A percentile compares a stretch with the other conserved stretches of the same genome.
Evolutionary conservation across 495 filamentous ascomycete species (phyloP).

Genomic region (Cercophora newfieldiana): DNA sequence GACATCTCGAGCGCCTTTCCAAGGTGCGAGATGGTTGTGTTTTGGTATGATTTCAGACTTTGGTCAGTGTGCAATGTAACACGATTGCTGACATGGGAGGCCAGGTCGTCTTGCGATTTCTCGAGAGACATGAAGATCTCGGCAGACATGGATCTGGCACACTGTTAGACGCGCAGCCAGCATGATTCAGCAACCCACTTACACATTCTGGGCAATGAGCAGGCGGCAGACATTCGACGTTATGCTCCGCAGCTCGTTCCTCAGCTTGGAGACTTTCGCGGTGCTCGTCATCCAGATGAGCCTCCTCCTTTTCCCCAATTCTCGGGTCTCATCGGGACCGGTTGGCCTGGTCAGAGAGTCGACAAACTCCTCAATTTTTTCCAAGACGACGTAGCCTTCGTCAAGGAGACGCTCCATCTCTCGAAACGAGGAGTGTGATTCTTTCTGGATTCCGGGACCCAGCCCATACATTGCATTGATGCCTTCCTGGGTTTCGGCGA

Average conservation of each 20-base stretch:
- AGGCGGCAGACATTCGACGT: not conserved
- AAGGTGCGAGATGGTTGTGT: not conserved
- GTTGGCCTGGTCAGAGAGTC: not conserved
- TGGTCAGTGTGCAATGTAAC: not conserved
- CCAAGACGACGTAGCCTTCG: not conserved
- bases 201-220: conserved; percentile 9
- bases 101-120: not conserved
- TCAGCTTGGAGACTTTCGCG: conserved; percentile 3
- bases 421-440: conserved; percentile 2
- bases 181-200: not conserved
- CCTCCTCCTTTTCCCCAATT: conserved; percentile 8
- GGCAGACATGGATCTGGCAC: conserved; percentile 1
- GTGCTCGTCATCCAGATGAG: conserved; percentile 7
- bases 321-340: not conserved
- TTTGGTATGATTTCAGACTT: not conserved
- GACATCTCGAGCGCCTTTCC: conserved; percentile 1
- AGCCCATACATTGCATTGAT: not conserved
- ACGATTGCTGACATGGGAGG: not conserved
- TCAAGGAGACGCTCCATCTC: conserved; percentile 3
- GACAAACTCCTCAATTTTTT: not conserved
- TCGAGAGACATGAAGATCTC: conserved; percentile 7
- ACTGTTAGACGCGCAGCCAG: not conserved
- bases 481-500: conserved; percentile 10
- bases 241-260: not conserved
- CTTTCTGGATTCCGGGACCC: not conserved